A percentile compares a stretch with the other conserved stretches of the same genome.
phyloP scores from a whole-genome alignment of 1,284 basidiomycete genomes.

The Austroboletus niveus region DNA sequence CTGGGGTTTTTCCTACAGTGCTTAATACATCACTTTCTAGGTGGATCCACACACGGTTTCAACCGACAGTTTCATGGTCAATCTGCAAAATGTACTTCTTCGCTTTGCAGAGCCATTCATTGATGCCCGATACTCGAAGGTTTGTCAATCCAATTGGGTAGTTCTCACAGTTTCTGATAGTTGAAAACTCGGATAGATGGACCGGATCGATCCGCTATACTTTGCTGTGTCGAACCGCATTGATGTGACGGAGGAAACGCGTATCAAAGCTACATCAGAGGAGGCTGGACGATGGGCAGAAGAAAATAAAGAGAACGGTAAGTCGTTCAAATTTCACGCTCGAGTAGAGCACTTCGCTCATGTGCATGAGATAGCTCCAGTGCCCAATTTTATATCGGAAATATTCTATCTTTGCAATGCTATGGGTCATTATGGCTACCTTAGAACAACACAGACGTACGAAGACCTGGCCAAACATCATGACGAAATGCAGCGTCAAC shows the following conservation, averaged over 20 bases:
- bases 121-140: slow-evolving; percentile 89
- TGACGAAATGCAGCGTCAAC: slow-evolving; percentile 75
- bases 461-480: slow-evolving; percentile 70
- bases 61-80: slow-evolving; percentile 92
- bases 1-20: background rate
- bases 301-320: slow-evolving; percentile 48
- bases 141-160: slow-evolving; percentile 26
- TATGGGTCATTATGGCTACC: slow-evolving; percentile 83
- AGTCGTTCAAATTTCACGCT: background rate
- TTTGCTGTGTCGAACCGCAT: slow-evolving; percentile 73
- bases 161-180: too few relatives aligned
- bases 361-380: slow-evolving; percentile 36
- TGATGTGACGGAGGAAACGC: slow-evolving; percentile 82
- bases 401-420: slow-evolving; percentile 88
- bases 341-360: background rate
- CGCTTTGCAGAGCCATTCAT: slow-evolving; percentile 97
- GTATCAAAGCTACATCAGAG: slow-evolving; percentile 85
- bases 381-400: slow-evolving; percentile 93
- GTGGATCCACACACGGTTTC: slow-evolving; percentile 86
- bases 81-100: slow-evolving; percentile 80
- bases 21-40: slow-evolving; percentile 32
- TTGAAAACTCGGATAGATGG: slow-evolving; percentile 56
- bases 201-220: slow-evolving; percentile 87
- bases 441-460: slow-evolving; percentile 76
- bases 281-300: slow-evolving; percentile 77